Percentiles rank a stretch among this genome's conserved stretches.
phyloP scores from a whole-genome alignment of 441 rosid species.

The Viola pubescens region DNA sequence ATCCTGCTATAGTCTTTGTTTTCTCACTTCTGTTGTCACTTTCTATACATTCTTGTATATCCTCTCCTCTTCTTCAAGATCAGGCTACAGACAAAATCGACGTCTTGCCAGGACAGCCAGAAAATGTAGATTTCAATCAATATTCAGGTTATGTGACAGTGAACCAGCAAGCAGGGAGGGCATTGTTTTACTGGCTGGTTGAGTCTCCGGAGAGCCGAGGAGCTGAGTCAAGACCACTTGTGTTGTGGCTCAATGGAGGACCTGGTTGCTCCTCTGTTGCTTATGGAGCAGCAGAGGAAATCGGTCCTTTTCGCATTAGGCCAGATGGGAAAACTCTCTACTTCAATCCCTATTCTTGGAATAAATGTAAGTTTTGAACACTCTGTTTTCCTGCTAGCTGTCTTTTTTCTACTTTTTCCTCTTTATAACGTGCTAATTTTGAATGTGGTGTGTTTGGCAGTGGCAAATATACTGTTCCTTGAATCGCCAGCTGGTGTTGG shows the following conservation, averaged over 20 bases:
- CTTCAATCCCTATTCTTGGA: conserved; percentile 82
- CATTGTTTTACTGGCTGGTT: conserved; percentile 84
- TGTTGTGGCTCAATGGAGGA: conserved; percentile 92
- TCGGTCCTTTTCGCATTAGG: conserved; percentile 75
- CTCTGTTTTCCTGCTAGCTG: not conserved
- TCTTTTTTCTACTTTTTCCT: too few relatives aligned
- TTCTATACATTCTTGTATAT: conserved; percentile 18
- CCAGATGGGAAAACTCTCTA: conserved; percentile 74
- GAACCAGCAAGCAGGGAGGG: conserved; percentile 74
- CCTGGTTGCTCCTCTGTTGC: conserved; percentile 97
- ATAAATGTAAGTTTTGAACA: conserved; percentile 38
- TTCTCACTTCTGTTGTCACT: conserved; percentile 25
- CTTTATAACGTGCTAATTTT: not conserved
- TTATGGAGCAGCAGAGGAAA: conserved; percentile 80
- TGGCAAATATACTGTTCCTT: conserved; percentile 86
- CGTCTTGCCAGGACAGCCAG: conserved; percentile 73
- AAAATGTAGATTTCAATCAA: conserved; percentile 56
- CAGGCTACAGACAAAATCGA: conserved; percentile 55
- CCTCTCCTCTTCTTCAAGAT: conserved; percentile 29
- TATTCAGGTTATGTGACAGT: conserved; percentile 85
- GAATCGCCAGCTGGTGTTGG: conserved; percentile 99
- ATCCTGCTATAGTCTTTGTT: conserved; percentile 14
- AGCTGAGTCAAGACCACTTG: conserved; percentile 70
- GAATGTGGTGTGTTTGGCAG: conserved; percentile 28
- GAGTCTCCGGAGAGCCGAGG: conserved; percentile 61